phyloP scores from a whole-genome alignment of 2,329 filamentous ascomycete genomes.

The Stagonosporopsis tanaceti region DNA sequence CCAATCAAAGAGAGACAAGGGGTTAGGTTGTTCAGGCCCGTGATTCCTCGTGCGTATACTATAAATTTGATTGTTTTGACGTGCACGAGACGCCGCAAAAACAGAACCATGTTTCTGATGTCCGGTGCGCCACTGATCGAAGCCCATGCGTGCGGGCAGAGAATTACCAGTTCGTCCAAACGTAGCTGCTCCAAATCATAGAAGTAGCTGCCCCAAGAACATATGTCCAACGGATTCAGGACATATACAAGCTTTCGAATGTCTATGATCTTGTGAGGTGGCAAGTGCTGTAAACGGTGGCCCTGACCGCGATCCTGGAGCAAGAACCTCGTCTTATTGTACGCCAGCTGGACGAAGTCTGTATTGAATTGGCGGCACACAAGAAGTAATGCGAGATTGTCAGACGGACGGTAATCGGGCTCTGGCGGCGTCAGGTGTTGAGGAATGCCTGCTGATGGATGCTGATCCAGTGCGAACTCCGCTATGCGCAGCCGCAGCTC shows the following conservation, averaged over 20 bases:
- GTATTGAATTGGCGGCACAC: slow-evolving; percentile 49
- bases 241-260: slow-evolving; percentile 44
- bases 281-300: neutral
- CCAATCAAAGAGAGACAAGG: slow-evolving; percentile 48
- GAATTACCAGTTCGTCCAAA: slow-evolving; percentile 37
- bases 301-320: slow-evolving; percentile 17
- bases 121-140: neutral
- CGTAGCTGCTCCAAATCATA: slow-evolving; percentile 39
- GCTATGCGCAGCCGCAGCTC: slow-evolving; percentile 50
- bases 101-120: slow-evolving; percentile 41
- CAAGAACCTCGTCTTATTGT: slow-evolving; percentile 47
- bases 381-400: slow-evolving; percentile 44
- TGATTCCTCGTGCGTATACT: slow-evolving; percentile 23
- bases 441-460: slow-evolving; percentile 10
- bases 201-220: slow-evolving; percentile 42
- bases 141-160: slow-evolving; percentile 33
- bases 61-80: slow-evolving; percentile 49
- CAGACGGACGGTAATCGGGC: slow-evolving; percentile 17
- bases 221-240: slow-evolving; percentile 27
- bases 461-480: slow-evolving; percentile 30
- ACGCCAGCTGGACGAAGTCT: slow-evolving; percentile 48
- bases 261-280: slow-evolving; percentile 20
- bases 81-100: slow-evolving; percentile 45
- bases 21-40: neutral
- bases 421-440: neutral